Conservation (phyloP, 2,329 filamentous ascomycete genomes). For the Diplodia sapinea region DNA sequence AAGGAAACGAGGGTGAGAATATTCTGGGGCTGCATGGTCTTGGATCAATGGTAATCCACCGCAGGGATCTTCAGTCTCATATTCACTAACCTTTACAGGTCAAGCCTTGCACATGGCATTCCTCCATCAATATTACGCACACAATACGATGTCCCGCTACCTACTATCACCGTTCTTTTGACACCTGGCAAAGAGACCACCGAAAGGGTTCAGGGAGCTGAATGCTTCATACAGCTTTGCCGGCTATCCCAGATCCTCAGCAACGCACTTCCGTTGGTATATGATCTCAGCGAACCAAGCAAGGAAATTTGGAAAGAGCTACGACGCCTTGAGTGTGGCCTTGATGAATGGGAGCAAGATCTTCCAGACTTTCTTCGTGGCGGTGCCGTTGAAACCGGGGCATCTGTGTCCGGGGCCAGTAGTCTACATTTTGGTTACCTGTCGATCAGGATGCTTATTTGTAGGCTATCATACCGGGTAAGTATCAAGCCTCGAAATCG, state of each 20-base stretch:
- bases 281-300: constrained; percentile 44
- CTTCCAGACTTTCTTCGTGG: constrained; percentile 45
- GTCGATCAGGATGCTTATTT: constrained; percentile 48
- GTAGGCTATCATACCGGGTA: constrained; percentile 44
- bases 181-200: constrained; percentile 45
- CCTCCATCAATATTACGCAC: constrained; percentile 60
- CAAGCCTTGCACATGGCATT: constrained; percentile 62
- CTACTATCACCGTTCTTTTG: constrained; percentile 51
- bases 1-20: constrained; percentile 59
- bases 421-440: constrained; percentile 52
- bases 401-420: constrained; percentile 39
- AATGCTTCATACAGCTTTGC: constrained; percentile 61
- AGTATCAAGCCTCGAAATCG: constrained; percentile 32
- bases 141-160: constrained; percentile 63
- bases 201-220: constrained; percentile 53
- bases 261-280: constrained; percentile 48
- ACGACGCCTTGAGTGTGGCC: constrained; percentile 41
- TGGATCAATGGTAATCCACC: constrained; percentile 57
- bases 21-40: constrained; percentile 64
- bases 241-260: constrained; percentile 53
- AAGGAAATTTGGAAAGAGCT: constrained; percentile 40
- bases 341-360: constrained; percentile 44
- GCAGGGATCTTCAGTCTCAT: constrained; percentile 23
- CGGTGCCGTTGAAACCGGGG: constrained; percentile 34
- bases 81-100: constrained; percentile 37